Evolutionary conservation across 257 asterid genomes (phyloP), one percentile per base, ranked within the genome.

Genomic region (Solanum appendiculatum): DNA sequence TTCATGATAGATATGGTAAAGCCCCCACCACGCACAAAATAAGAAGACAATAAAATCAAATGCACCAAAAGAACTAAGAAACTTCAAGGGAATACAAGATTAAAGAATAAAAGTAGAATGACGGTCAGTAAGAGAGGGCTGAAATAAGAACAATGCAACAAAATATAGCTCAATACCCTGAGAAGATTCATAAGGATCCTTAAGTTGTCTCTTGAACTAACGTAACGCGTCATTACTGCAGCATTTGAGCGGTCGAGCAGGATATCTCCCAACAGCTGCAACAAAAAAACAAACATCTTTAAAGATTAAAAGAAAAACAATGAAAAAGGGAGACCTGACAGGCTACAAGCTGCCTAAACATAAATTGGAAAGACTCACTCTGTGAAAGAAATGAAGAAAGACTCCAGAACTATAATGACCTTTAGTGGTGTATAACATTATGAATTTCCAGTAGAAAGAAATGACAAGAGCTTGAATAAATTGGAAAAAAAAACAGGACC

Each of bases 141-240:
- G 66, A 25, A 42, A 44, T 44, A n/a, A 58, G 70, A 21, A 48
- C 54, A 46, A 46, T 72, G 34, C 23, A n/a, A 48, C 44, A 54
- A 72, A 85, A 85, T 68, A 56, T 70, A 85, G 29, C 86, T 89
- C 89, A 94, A 48, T 95, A 96, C 99, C 88, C 98, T 92, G 37
- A 96, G 95, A 87, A 96, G 98, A 92, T 95, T 95, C 99, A 95
- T 96, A 84, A 96, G 94, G 89, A 96, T 93, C 94, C 99, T 95
- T 94, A 96, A 90, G 90, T 96, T 95, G 75, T 95, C 98, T 88
- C 95, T 88, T 66, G 99, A 96, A 93, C 95, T 88, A 86, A 95
- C 98, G 81, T 96, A 96, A 90, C 91, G 89, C 5, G 93, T 92
- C 99, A 96, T 96, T 75, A 95, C 98, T 44, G 94, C 94, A 4